Evolutionary conservation across 805 yeast species (phyloP), one percentile per base, ranked within the genome.

Genomic region (Candida alai): DNA sequence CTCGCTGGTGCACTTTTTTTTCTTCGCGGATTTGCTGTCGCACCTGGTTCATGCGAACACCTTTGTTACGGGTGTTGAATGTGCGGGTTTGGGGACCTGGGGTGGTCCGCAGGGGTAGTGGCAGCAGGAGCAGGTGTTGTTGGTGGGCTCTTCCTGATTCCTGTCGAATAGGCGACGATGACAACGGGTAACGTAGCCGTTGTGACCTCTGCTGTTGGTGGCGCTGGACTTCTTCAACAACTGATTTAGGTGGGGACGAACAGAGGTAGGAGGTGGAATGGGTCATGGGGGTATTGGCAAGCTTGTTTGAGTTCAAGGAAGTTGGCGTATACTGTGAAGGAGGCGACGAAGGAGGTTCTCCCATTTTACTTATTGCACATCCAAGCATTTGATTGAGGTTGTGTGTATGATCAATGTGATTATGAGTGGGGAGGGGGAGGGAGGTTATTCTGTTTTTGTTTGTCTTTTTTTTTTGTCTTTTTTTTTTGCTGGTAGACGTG

Each of bases 1-100:
- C 52, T 25, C 63, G 37, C 14, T 41, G 45, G 12, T 32, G 14
- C 5, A 26, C 25, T 17, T 51, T 22, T 34, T 37, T 41, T 17
- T 55, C 56, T 13, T 47, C 40, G n/a, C 50, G 41, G 28, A 50
- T 46, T n/a, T 51, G 47, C 28, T 49, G 48, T 28, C 67, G 43
- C 4, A 46, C 49, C 20, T 52, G 49, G 22, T 41, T 44, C 27
- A 56, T 30, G 35, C 45, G 51, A 17, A 44, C 46, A 19, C 51
- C 54, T 25, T 48, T 56, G 35, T 51, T 52, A 23, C 50, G 38
- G 7, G 24, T 26, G 30, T 45, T 54, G 31, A 47, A 8, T 14
- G 11, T 18, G n/a, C 26, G 11, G 18, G 14, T 10, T 16, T 32
- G 25, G 5, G 27, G 30, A 15, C 9, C n/a, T 10, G 24, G 13